Conservation (phyloP, 176 grass and related monocot genomes). For the Paspalum notatum region DNA sequence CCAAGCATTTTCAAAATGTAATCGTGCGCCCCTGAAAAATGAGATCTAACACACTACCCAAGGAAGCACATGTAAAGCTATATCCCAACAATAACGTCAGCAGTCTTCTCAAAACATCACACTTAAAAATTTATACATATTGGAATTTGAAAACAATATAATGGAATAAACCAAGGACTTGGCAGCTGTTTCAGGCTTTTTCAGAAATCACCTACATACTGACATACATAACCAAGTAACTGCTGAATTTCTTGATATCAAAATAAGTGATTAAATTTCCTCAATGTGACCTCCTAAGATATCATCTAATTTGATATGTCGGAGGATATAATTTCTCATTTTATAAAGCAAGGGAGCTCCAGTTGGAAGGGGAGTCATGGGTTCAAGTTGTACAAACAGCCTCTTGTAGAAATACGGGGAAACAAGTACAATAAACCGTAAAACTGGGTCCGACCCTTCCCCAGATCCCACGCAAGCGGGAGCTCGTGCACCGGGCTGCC, state of each 20-base stretch:
- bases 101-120: conserved; percentile 5
- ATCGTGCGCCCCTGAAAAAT: too few species aligned
- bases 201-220: conserved; percentile 1
- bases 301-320: conserved; percentile 19
- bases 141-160: background rate
- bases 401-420: too few species aligned
- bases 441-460: too few species aligned
- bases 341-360: background rate
- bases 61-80: too few species aligned
- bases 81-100: background rate
- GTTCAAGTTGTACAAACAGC: too few species aligned
- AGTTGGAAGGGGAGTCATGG: background rate
- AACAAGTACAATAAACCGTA: too few species aligned
- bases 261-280: background rate
- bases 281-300: background rate
- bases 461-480: too few species aligned
- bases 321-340: background rate
- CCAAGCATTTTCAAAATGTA: too few species aligned
- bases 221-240: background rate
- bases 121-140: background rate
- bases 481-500: too few species aligned
- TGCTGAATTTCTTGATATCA: background rate
- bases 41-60: too few species aligned
- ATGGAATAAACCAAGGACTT: conserved; percentile 17
- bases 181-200: conserved; percentile 2